Evolutionary conservation across 1,284 basidiomycete genomes (phyloP).

Genomic region (Austroboletus novae-zelandiae): DNA sequence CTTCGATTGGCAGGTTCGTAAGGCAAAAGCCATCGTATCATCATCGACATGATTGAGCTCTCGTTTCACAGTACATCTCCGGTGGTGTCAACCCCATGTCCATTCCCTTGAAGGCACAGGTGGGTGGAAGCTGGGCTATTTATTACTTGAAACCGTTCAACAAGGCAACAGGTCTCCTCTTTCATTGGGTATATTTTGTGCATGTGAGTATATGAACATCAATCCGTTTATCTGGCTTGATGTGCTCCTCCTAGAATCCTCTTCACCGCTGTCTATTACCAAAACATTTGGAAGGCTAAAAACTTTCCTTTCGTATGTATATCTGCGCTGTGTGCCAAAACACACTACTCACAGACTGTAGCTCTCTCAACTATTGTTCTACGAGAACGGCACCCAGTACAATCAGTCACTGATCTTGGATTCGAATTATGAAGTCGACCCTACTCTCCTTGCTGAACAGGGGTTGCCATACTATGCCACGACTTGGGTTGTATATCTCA

Average conservation of each 20-base stretch:
- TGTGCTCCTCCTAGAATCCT: conserved; percentile 33
- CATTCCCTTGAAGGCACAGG: conserved; percentile 44
- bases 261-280: conserved; percentile 42
- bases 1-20: conserved; percentile 52
- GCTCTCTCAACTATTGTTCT: conserved; percentile 53
- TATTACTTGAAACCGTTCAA: neutral
- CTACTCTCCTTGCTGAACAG: conserved; percentile 40
- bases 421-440: conserved; percentile 47
- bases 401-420: conserved; percentile 48
- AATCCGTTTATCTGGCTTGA: conserved; percentile 1
- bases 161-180: conserved; percentile 34
- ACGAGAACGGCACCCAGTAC: conserved; percentile 47
- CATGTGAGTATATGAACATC: conserved; percentile 34
- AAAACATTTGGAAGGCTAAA: conserved; percentile 47
- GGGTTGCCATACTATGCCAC: conserved; percentile 37
- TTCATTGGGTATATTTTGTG: conserved; percentile 44
- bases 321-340: neutral
- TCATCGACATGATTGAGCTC: too few species aligned
- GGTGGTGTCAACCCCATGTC: conserved; percentile 41
- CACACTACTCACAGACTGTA: conserved; percentile 2
- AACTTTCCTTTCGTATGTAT: conserved; percentile 46
- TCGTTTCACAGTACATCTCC: conserved; percentile 41
- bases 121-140: conserved; percentile 3
- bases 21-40: neutral
- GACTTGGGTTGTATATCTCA: conserved; percentile 41